Evolutionary conservation across 306 rosid species (phyloP).

Genomic region (Medicago truncatula): DNA sequence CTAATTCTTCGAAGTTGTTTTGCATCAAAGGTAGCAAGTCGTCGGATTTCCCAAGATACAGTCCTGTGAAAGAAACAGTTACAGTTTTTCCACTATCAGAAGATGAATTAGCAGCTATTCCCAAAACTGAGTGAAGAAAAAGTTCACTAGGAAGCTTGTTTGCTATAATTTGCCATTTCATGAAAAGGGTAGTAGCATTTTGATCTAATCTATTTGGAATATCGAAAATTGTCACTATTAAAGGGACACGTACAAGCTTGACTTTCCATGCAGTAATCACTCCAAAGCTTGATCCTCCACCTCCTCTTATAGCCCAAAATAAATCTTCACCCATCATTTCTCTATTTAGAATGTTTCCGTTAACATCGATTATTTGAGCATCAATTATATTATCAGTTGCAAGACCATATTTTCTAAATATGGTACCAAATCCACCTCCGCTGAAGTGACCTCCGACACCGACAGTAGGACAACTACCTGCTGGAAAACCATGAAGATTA

Average conservation of each 20-base stretch:
- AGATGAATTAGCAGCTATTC: conserved; percentile 11
- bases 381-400: conserved; percentile 57
- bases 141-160: conserved; percentile 36
- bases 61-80: conserved; percentile 35
- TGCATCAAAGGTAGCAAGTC: conserved; percentile 19
- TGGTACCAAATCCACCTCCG: conserved; percentile 49
- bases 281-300: conserved; percentile 70
- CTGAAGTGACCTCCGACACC: conserved; percentile 52
- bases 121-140: conserved; percentile 39
- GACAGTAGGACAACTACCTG: conserved; percentile 39
- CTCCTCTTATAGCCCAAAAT: conserved; percentile 74
- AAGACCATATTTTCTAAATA: conserved; percentile 58
- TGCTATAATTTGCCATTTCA: conserved; percentile 51
- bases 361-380: conserved; percentile 50
- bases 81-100: conserved; percentile 24
- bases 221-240: conserved; percentile 45
- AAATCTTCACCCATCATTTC: conserved; percentile 58
- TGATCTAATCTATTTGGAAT: conserved; percentile 36
- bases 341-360: conserved; percentile 49
- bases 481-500: conserved; percentile 44
- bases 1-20: conserved; percentile 28
- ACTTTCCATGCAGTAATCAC: conserved; percentile 56
- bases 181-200: conserved; percentile 42
- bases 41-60: conserved; percentile 38
- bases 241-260: conserved; percentile 51